These are phyloP conservation scores for Raffaelea arxii DNA, from an alignment of 2,329 filamentous ascomycete species.

Conservation along the genomic window DNA sequence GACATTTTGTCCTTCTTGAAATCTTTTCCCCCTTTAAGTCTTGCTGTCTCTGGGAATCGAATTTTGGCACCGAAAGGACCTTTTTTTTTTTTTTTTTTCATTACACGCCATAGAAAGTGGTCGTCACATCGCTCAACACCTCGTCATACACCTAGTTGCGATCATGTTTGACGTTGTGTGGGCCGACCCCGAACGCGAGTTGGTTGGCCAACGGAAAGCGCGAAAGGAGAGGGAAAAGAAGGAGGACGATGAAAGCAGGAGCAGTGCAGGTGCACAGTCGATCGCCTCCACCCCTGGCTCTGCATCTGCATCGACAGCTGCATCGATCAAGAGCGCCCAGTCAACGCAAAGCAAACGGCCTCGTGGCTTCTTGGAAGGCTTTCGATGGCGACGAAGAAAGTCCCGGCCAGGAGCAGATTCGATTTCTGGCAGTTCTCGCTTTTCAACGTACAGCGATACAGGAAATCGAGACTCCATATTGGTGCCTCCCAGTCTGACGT, in stretches of 20 bases:
- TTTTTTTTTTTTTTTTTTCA: no score
- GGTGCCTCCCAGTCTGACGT: constrained; percentile 2
- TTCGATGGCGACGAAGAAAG: constrained; percentile 13
- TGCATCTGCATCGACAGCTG: constrained; percentile 24
- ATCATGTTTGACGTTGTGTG: constrained; percentile 50
- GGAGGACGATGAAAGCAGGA: constrained; percentile 18
- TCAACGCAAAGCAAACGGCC: constrained; percentile 29
- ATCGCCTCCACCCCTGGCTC: no score
- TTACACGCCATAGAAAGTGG: neutral
- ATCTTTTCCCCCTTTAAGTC: no score
- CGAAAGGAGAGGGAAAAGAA: constrained; percentile 35
- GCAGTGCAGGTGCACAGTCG: constrained; percentile 15
- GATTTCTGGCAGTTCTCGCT: neutral
- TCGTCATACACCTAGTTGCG: no score
- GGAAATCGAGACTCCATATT: constrained; percentile 1
- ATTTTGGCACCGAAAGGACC: no score
- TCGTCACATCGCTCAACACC: neutral
- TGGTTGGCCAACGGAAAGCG: constrained; percentile 40
- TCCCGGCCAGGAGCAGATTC: constrained; percentile 1
- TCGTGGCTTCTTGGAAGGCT: constrained; percentile 34
- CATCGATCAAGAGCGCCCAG: constrained; percentile 33
- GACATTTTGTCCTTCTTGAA: no score
- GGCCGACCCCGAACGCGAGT: constrained; percentile 44
- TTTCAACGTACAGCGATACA: constrained; percentile 2
- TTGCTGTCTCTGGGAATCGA: no score